Evolutionary conservation across 345 rosid species (phyloP), one percentile per base, ranked within the genome.

Genomic region (Populus davidiana): DNA sequence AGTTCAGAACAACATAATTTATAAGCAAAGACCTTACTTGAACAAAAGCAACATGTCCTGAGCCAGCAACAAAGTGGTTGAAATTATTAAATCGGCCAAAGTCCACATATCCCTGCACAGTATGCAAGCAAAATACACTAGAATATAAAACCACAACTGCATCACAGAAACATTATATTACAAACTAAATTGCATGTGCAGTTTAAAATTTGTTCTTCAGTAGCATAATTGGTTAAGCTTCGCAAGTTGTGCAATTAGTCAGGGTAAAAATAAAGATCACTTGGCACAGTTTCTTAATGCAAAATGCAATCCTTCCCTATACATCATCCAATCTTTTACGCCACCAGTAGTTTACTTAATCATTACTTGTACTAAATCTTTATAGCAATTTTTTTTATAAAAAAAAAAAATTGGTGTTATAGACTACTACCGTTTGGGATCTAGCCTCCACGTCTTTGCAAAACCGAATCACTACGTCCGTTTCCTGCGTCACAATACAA

Each of bases 361-460:
- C 50, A 44, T 44, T 4, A 44, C 50, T 44, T 44, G 3, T 13
- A 44, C 44, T 41, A 10, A 41, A 41, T 41, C 44, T 41, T 41
- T 9, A 41, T 41, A 41, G 12, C 13, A 41, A 10, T 10, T 41
- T 41, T 41, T 41, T 41, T 41, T 41, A 41, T 10, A 10, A 9
- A 10, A 41, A 41, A 25, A 25, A 41, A 10, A 41, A 41, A 9
- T 0, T 9, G 80, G 79, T 83, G 73, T 75, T 75, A 73, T 69
- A 17, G 72, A 88, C 47, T 90, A 88, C 47, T 89, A 96, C 99
- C 96, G 61, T 12, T 72, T 89, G 92, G 43, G 98, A 90, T 89
- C 99, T 86, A 56, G 85, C 83, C 89, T 96, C 94, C 36, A 93
- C 96, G 81, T 92, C 98, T 83, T 91, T 96, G 92, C 98, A 96